phyloP scores from a whole-genome alignment of 2,329 filamentous ascomycete genomes.

The Fusarium euwallaceae region DNA sequence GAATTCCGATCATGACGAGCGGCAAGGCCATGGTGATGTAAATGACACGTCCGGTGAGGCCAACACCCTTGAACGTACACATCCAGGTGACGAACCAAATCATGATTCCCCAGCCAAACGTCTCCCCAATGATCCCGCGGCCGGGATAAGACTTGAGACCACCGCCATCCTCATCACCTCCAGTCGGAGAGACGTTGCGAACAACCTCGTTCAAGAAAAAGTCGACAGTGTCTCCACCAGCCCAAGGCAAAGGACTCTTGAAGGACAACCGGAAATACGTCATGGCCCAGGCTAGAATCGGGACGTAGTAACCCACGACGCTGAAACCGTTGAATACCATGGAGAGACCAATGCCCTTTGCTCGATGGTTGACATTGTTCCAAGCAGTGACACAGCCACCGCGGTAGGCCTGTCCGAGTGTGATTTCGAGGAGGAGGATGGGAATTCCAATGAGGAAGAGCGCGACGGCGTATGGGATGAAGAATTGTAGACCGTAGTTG shows the following conservation, averaged over 20 bases:
- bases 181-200: conserved; percentile 14
- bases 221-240: conserved; percentile 45
- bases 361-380: conserved; percentile 61
- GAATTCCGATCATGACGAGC: conserved; percentile 64
- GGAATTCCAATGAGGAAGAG: conserved; percentile 62
- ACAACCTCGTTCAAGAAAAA: conserved; percentile 53
- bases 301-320: conserved; percentile 66
- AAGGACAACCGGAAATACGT: conserved; percentile 68
- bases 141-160: conserved; percentile 53
- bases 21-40: conserved; percentile 70
- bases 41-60: conserved; percentile 66
- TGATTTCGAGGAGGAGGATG: conserved; percentile 67
- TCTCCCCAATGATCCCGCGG: conserved; percentile 62
- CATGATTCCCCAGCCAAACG: conserved; percentile 66
- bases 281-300: conserved; percentile 69
- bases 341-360: conserved; percentile 65
- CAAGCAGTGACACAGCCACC: conserved; percentile 64
- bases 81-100: conserved; percentile 70
- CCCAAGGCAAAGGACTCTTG: conserved; percentile 65
- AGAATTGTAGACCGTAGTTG: conserved; percentile 69
- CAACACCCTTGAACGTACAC: conserved; percentile 69
- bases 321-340: conserved; percentile 64
- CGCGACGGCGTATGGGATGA: conserved; percentile 65
- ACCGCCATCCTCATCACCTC: conserved; percentile 7
- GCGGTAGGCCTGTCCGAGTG: conserved; percentile 74